These are phyloP conservation scores for Claviceps citrina DNA, from an alignment of 2,329 filamentous ascomycete species.

Conservation along the genomic window DNA sequence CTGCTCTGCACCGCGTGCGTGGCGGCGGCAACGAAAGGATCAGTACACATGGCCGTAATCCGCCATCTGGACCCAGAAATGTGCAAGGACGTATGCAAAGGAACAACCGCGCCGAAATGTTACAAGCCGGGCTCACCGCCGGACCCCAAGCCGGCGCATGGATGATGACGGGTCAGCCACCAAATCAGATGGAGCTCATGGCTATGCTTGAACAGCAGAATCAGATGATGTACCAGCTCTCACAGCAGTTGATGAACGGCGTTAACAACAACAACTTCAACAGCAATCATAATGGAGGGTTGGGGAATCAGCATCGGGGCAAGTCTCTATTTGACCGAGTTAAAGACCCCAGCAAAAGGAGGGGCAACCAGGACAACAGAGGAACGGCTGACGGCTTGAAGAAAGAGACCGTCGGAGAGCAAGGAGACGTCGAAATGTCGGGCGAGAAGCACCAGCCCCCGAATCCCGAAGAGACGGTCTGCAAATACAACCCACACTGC, in stretches of 20 bases:
- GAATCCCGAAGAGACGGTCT: slow-evolving; percentile 53
- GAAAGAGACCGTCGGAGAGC: slow-evolving; percentile 22
- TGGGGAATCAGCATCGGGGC: slow-evolving; percentile 25
- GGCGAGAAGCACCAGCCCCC: slow-evolving; percentile 36
- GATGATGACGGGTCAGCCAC: slow-evolving; percentile 32
- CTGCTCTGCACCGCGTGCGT: slow-evolving; percentile 66
- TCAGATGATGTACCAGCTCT: slow-evolving; percentile 66
- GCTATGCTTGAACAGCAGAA: slow-evolving; percentile 81
- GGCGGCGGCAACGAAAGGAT: slow-evolving; percentile 63
- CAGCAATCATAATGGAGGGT: slow-evolving; percentile 7
- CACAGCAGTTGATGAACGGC: slow-evolving; percentile 44
- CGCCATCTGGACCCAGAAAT: slow-evolving; percentile 56
- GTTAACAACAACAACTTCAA: slow-evolving; percentile 23
- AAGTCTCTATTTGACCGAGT: slow-evolving; percentile 64
- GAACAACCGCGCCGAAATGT: slow-evolving; percentile 28
- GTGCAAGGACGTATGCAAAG: slow-evolving; percentile 33
- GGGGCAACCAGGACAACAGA: slow-evolving; percentile 25
- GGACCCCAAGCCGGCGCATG: slow-evolving; percentile 25
- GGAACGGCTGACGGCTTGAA: slow-evolving; percentile 20
- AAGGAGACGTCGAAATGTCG: slow-evolving; percentile 50
- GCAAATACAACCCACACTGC: slow-evolving; percentile 81
- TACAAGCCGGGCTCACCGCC: slow-evolving; percentile 33
- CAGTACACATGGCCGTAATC: slow-evolving; percentile 57
- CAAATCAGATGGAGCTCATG: slow-evolving; percentile 42
- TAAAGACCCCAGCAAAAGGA: slow-evolving; percentile 33